A percentile compares a stretch with the other conserved stretches of the same genome.
Conservation (phyloP, 2,329 filamentous ascomycete species). For the Botrytis paeoniae region DNA sequence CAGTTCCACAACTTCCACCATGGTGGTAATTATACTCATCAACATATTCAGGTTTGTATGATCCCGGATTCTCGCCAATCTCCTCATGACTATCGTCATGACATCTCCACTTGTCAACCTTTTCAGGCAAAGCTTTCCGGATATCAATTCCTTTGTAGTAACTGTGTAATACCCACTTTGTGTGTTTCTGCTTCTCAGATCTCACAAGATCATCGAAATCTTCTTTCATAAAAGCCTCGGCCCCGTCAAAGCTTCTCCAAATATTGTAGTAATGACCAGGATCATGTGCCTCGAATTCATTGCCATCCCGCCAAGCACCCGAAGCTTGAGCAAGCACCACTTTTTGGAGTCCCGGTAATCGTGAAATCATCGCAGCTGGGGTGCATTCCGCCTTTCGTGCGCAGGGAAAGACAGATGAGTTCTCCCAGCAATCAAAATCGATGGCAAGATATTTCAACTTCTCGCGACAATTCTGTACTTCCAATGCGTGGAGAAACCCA, state of each 20-base stretch:
- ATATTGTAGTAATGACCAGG: background rate
- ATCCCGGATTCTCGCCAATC: background rate
- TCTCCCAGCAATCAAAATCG: background rate
- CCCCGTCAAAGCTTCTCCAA: background rate
- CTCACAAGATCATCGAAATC: background rate
- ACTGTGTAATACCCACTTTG: background rate
- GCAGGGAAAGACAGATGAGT: background rate
- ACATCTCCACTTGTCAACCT: conserved; percentile 3
- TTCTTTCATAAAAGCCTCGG: background rate
- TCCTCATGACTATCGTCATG: too few species aligned
- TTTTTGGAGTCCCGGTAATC: background rate
- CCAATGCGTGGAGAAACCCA: conserved; percentile 15
- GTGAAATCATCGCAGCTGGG: background rate
- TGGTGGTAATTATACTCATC: background rate
- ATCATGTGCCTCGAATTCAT: background rate
- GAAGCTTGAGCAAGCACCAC: background rate
- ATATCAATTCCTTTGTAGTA: background rate
- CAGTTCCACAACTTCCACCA: background rate
- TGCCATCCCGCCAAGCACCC: conserved; percentile 7
- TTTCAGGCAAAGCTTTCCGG: background rate
- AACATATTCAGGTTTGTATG: background rate
- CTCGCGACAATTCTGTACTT: background rate
- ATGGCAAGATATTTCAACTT: conserved; percentile 7
- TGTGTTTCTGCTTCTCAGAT: background rate
- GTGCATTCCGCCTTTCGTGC: background rate